Conservation (phyloP, 2,329 filamentous ascomycete species). For the Ophiostoma sp. region DNA sequence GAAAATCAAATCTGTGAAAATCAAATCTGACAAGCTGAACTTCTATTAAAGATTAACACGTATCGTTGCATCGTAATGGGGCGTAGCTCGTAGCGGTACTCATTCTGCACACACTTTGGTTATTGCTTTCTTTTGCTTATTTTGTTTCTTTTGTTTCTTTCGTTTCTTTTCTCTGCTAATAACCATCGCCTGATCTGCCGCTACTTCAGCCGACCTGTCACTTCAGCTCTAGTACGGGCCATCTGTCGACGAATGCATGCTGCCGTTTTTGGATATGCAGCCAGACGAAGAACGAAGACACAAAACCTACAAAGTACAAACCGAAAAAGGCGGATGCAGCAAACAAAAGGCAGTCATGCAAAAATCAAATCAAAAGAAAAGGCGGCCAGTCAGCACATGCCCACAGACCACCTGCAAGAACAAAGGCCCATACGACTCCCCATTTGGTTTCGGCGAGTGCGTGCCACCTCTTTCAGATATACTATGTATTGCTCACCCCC, state of each 20-base stretch:
- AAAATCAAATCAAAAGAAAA: background rate
- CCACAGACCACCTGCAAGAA: background rate
- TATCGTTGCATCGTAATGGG: background rate
- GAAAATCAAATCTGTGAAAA: background rate
- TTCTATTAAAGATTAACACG: background rate
- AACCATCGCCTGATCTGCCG: background rate
- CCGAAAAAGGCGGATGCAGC: background rate
- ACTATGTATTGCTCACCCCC: background rate
- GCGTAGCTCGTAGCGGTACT: background rate
- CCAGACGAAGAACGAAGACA: background rate
- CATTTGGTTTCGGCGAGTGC: conserved; percentile 6
- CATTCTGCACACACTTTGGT: background rate
- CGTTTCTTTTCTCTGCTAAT: background rate
- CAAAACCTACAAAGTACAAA: too few relatives aligned
- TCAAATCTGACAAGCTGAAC: background rate
- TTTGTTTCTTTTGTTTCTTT: background rate
- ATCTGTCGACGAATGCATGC: background rate
- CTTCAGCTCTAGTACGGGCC: background rate
- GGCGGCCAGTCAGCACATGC: background rate
- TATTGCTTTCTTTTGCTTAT: background rate
- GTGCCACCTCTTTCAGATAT: background rate
- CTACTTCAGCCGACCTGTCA: background rate
- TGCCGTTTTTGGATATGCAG: background rate
- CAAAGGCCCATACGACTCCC: background rate
- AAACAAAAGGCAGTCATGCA: background rate